Percentiles rank a stretch among this genome's conserved stretches.
phyloP scores from a whole-genome alignment of 305 asterid species.

The Lippia alba region DNA sequence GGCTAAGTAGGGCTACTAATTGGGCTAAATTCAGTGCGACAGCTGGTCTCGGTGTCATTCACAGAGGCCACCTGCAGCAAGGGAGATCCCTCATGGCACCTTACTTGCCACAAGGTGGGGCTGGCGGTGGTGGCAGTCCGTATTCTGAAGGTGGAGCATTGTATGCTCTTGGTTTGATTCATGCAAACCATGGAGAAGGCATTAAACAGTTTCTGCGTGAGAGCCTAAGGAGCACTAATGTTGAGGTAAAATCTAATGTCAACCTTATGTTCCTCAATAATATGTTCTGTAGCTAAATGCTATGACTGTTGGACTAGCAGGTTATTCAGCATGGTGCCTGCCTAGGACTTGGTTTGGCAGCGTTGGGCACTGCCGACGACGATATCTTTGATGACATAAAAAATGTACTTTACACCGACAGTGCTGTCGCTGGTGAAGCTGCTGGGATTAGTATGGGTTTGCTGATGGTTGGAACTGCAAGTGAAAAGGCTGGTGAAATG shows the following conservation, averaged over 20 bases:
- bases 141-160: slow-evolving; percentile 75
- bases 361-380: slow-evolving; percentile 95
- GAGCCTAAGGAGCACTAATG: slow-evolving; percentile 84
- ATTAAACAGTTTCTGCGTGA: slow-evolving; percentile 95
- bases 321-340: slow-evolving; percentile 99
- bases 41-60: slow-evolving; percentile 98
- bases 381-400: slow-evolving; percentile 91
- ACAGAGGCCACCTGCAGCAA: slow-evolving; percentile 96
- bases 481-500: slow-evolving; percentile 96
- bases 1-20: slow-evolving; percentile 98
- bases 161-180: slow-evolving; percentile 73
- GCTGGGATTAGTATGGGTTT: slow-evolving; percentile 99
- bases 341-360: slow-evolving; percentile 99
- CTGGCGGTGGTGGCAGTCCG: slow-evolving; percentile 95
- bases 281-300: slow-evolving; percentile 3
- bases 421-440: slow-evolving; percentile 99
- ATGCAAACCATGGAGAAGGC: slow-evolving; percentile 99
- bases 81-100: slow-evolving; percentile 99
- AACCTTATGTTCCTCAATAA: neutral
- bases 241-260: slow-evolving; percentile 56
- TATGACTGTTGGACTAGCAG: slow-evolving; percentile 46
- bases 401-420: slow-evolving; percentile 88
- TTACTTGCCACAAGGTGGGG: slow-evolving; percentile 90
- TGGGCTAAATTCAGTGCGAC: slow-evolving; percentile 99
- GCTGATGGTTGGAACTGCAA: slow-evolving; percentile 98